A percentile compares a stretch with the other conserved stretches of the same genome.
Evolutionary conservation across 805 yeast species (phyloP).

Genomic region (Candida ficus): DNA sequence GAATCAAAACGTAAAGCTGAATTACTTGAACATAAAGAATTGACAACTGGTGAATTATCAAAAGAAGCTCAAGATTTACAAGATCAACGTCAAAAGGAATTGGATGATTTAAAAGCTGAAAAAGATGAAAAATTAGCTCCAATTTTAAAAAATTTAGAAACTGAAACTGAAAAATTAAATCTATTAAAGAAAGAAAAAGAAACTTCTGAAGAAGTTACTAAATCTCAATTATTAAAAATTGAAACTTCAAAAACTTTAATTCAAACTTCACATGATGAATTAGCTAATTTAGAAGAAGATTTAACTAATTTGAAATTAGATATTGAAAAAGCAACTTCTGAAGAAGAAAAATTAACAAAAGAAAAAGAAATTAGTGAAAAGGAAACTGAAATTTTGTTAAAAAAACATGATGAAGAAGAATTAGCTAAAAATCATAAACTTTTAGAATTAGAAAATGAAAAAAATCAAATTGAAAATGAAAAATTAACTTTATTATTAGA

Average conservation of each 20-base stretch:
- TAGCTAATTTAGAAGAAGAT: slow-evolving; percentile 31
- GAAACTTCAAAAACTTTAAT: slow-evolving; percentile 38
- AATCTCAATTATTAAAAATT: slow-evolving; percentile 40
- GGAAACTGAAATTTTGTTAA: slow-evolving; percentile 28
- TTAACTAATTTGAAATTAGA: slow-evolving; percentile 30
- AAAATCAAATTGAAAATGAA: slow-evolving; percentile 33
- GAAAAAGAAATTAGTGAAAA: slow-evolving; percentile 27
- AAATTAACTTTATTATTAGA: slow-evolving; percentile 30
- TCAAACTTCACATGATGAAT: slow-evolving; percentile 38
- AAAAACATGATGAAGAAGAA: slow-evolving; percentile 33
- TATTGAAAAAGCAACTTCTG: slow-evolving; percentile 25
- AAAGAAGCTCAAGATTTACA: slow-evolving; percentile 34
- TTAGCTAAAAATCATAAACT: slow-evolving; percentile 33
- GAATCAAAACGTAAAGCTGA: slow-evolving; percentile 21
- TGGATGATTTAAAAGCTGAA: slow-evolving; percentile 40
- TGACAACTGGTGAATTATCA: slow-evolving; percentile 20
- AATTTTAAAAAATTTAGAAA: slow-evolving; percentile 43
- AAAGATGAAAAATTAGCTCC: slow-evolving; percentile 53
- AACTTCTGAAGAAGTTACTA: slow-evolving; percentile 38
- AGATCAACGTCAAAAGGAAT: slow-evolving; percentile 40
- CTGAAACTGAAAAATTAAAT: slow-evolving; percentile 43
- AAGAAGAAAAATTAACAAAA: slow-evolving; percentile 28
- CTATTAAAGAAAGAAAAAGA: slow-evolving; percentile 47
- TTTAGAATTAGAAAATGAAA: slow-evolving; percentile 32
- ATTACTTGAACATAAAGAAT: slow-evolving; percentile 28